Conservation (phyloP, 2,329 filamentous ascomycete genomes). For the Alternaria brassicae region DNA sequence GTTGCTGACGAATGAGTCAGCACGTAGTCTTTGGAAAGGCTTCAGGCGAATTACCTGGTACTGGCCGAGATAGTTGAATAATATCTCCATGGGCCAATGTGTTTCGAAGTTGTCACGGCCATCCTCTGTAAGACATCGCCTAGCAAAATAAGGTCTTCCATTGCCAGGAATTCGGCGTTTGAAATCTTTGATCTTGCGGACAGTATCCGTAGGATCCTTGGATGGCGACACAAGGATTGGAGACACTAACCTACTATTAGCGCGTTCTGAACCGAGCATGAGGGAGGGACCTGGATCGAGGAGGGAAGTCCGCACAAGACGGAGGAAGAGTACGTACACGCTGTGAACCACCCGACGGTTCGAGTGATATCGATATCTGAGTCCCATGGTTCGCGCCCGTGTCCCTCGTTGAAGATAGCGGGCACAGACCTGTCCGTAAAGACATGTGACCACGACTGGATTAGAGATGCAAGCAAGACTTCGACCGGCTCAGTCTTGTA, state of each 20-base stretch:
- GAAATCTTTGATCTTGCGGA: slow-evolving; percentile 64
- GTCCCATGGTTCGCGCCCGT: slow-evolving; percentile 51
- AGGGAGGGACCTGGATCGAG: neutral
- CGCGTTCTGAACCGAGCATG: neutral
- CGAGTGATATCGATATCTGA: slow-evolving; percentile 60
- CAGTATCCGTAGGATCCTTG: slow-evolving; percentile 53
- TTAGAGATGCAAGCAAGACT: slow-evolving; percentile 63
- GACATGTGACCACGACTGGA: slow-evolving; percentile 63
- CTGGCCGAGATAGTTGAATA: slow-evolving; percentile 64
- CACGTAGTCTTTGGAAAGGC: neutral
- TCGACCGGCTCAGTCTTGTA: slow-evolving; percentile 63
- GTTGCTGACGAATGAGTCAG: slow-evolving; percentile 51
- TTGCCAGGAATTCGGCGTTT: slow-evolving; percentile 49
- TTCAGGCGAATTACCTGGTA: slow-evolving; percentile 51
- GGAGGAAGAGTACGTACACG: slow-evolving; percentile 44
- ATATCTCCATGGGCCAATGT: slow-evolving; percentile 62
- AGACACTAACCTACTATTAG: slow-evolving; percentile 39
- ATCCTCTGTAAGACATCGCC: slow-evolving; percentile 38
- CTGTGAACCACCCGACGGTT: slow-evolving; percentile 68
- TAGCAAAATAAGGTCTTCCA: slow-evolving; percentile 57
- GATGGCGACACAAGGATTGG: slow-evolving; percentile 50
- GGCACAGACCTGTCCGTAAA: slow-evolving; percentile 63
- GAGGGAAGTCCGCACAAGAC: neutral
- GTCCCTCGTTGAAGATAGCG: slow-evolving; percentile 56
- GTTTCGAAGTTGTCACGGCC: slow-evolving; percentile 40